Conservation (phyloP, 2,329 filamentous ascomycete species). For the Calonectria pseudoturangicola region DNA sequence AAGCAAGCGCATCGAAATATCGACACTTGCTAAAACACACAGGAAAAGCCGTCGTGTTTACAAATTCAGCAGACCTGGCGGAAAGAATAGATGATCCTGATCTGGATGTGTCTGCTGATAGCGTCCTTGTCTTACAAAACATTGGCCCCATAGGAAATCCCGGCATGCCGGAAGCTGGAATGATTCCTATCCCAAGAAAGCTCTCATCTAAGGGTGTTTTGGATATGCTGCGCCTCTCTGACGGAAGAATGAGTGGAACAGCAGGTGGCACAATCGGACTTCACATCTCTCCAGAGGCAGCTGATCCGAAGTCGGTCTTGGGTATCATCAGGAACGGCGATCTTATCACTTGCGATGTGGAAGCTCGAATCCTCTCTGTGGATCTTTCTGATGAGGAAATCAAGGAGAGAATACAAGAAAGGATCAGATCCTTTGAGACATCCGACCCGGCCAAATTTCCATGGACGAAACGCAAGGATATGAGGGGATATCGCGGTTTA, state of each 20-base stretch:
- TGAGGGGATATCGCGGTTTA: conserved; percentile 74
- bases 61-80: conserved; percentile 84
- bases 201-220: conserved; percentile 83
- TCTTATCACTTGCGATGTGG: conserved; percentile 84
- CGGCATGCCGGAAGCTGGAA: conserved; percentile 91
- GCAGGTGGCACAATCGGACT: conserved; percentile 92
- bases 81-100: conserved; percentile 73
- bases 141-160: conserved; percentile 93
- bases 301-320: conserved; percentile 83
- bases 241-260: conserved; percentile 90
- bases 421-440: conserved; percentile 67
- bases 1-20: conserved; percentile 91
- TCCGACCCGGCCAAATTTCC: conserved; percentile 49
- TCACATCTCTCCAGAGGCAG: conserved; percentile 90
- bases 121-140: conserved; percentile 87
- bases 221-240: conserved; percentile 90
- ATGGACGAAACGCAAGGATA: conserved; percentile 61
- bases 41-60: conserved; percentile 77
- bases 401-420: conserved; percentile 73
- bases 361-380: conserved; percentile 73
- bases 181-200: conserved; percentile 82
- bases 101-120: conserved; percentile 76
- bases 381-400: conserved; percentile 84
- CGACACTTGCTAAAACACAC: conserved; percentile 70
- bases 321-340: conserved; percentile 86